phyloP scores from a whole-genome alignment of 257 asterid species.

The Asclepias syriaca region DNA sequence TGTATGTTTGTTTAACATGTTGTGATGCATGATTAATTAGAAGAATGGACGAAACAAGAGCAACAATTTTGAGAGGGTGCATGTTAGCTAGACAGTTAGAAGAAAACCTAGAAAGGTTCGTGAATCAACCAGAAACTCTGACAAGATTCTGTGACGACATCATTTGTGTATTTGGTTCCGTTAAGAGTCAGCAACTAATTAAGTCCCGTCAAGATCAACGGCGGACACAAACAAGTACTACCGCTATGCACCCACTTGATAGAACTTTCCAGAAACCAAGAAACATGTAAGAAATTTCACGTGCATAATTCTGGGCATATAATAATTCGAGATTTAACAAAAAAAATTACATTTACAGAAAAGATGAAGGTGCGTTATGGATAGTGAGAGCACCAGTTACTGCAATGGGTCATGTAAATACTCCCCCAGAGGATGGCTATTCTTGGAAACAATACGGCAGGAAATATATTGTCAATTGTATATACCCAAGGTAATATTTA shows the following conservation, averaged over 20 bases:
- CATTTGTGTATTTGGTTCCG: conserved; percentile 36
- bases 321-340: too few species aligned
- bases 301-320: neutral
- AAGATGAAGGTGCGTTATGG: conserved; percentile 32
- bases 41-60: conserved; percentile 49
- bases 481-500: conserved; percentile 53
- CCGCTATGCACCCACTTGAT: too few species aligned
- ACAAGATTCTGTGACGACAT: conserved; percentile 48
- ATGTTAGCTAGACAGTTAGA: conserved; percentile 51
- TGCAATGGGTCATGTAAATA: conserved; percentile 67
- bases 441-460: conserved; percentile 94
- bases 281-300: conserved; percentile 49
- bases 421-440: conserved; percentile 81
- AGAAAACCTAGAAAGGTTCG: conserved; percentile 34
- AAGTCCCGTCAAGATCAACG: neutral
- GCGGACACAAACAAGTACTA: conserved; percentile 5
- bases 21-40: neutral
- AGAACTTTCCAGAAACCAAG: conserved; percentile 25
- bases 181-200: conserved; percentile 23
- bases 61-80: conserved; percentile 44
- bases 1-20: neutral
- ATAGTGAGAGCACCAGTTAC: conserved; percentile 55
- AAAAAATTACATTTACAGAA: conserved; percentile 22
- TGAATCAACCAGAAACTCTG: conserved; percentile 37
- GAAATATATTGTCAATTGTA: conserved; percentile 61